phyloP scores from a whole-genome alignment of 83 land plant species.

The Picea engelmannii region DNA sequence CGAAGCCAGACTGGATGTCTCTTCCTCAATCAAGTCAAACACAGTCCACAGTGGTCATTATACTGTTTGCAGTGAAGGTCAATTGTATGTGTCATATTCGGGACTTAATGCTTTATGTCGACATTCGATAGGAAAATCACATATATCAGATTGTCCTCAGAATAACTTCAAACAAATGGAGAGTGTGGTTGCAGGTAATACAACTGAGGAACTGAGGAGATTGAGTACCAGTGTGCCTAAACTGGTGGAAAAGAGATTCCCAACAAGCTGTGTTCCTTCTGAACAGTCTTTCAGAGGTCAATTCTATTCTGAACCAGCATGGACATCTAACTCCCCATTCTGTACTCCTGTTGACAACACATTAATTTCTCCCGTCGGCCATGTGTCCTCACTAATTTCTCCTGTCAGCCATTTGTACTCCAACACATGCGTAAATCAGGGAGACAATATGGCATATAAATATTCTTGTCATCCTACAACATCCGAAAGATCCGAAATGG shows the following conservation, averaged over 20 bases:
- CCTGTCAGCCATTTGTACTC: background rate
- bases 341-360: background rate
- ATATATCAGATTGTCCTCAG: background rate
- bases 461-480: no score
- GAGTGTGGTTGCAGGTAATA: background rate
- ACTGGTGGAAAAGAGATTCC: background rate
- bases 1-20: background rate
- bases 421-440: background rate
- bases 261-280: background rate
- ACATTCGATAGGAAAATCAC: background rate
- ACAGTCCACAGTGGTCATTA: background rate
- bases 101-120: background rate
- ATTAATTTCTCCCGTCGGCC: background rate
- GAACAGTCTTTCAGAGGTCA: constrained; percentile 1
- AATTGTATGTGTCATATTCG: background rate
- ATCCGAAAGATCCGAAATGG: no score
- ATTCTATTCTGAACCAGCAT: background rate
- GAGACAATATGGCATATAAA: background rate
- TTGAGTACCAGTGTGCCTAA: background rate
- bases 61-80: background rate
- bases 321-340: background rate
- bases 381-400: background rate
- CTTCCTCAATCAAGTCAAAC: background rate
- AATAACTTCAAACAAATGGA: background rate
- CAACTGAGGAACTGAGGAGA: background rate